A percentile compares a stretch with the other conserved stretches of the same genome.
These are phyloP conservation scores for Lumnitzera racemosa DNA, from an alignment of 345 rosid genomes.

Conservation along the genomic window DNA sequence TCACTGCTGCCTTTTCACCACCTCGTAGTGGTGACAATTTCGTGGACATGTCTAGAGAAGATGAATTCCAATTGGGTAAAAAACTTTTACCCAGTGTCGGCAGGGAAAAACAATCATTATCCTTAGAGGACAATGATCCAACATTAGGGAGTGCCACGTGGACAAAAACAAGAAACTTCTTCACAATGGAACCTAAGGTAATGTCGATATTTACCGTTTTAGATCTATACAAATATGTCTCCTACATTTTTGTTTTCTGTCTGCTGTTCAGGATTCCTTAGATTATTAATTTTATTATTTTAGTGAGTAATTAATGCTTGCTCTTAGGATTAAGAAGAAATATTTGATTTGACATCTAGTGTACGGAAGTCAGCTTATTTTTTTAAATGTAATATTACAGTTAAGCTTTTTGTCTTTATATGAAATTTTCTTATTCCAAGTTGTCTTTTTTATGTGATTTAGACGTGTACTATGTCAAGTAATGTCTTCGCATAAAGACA, in stretches of 20 bases:
- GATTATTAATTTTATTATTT: neutral
- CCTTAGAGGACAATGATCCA: slow-evolving; percentile 44
- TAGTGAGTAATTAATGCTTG: no score
- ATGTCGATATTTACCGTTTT: slow-evolving; percentile 14
- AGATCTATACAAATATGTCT: slow-evolving; percentile 3
- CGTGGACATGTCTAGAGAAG: slow-evolving; percentile 15
- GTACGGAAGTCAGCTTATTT: slow-evolving; percentile 2
- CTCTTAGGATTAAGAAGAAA: neutral
- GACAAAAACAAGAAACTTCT: slow-evolving; percentile 14
- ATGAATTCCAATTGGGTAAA: slow-evolving; percentile 11
- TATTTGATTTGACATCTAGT: slow-evolving; percentile 1
- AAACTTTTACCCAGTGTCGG: slow-evolving; percentile 15
- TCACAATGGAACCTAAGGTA: slow-evolving; percentile 48
- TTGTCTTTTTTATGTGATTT: slow-evolving; percentile 1
- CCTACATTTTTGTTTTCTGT: slow-evolving; percentile 19
- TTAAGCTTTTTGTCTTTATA: slow-evolving; percentile 11
- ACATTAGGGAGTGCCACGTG: slow-evolving; percentile 18
- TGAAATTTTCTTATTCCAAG: neutral
- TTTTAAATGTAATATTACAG: neutral
- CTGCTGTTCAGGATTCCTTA: slow-evolving; percentile 31
- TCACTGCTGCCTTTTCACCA: slow-evolving; percentile 55
- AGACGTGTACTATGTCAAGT: neutral
- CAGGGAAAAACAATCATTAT: no score
- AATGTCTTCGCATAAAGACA: slow-evolving; percentile 1
- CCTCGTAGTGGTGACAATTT: slow-evolving; percentile 29